These are phyloP conservation scores for Posidonia oceanica DNA, from an alignment of 116 monocot species.

Conservation along the genomic window DNA sequence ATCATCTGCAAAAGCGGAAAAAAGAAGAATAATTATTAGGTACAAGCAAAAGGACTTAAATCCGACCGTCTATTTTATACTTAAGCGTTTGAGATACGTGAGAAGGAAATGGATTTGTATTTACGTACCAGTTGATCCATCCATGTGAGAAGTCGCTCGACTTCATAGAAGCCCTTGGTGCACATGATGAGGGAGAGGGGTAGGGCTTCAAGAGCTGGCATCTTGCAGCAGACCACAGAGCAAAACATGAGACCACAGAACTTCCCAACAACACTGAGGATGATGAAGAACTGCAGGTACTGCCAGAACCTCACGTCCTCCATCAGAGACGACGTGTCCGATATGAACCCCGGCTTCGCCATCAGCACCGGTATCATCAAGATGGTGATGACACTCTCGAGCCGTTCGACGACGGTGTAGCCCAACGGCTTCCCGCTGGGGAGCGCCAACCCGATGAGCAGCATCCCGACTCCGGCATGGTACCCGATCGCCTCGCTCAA, in stretches of 20 bases:
- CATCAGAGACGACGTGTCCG: not conserved
- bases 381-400: not conserved
- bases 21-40: not conserved
- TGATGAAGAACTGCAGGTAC: not conserved
- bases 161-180: slow-evolving; percentile 5
- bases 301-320: too few species aligned
- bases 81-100: too few species aligned
- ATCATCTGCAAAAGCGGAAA: not conserved
- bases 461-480: not conserved
- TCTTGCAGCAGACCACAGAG: not conserved
- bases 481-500: not conserved
- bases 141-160: not conserved
- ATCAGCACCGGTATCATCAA: not conserved
- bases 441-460: slow-evolving; percentile 9
- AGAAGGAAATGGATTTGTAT: too few species aligned
- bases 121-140: not conserved
- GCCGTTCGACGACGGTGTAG: not conserved
- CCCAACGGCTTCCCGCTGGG: slow-evolving; percentile 14
- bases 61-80: not conserved
- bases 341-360: not conserved
- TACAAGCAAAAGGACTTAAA: not conserved
- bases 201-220: not conserved
- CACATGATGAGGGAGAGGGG: slow-evolving; percentile 2
- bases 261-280: slow-evolving; percentile 5
- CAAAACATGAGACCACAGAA: not conserved